Evolutionary conservation across 2,329 filamentous ascomycete species (phyloP), one percentile per base, ranked within the genome.

Genomic region (Arthrobotrys conoides): DNA sequence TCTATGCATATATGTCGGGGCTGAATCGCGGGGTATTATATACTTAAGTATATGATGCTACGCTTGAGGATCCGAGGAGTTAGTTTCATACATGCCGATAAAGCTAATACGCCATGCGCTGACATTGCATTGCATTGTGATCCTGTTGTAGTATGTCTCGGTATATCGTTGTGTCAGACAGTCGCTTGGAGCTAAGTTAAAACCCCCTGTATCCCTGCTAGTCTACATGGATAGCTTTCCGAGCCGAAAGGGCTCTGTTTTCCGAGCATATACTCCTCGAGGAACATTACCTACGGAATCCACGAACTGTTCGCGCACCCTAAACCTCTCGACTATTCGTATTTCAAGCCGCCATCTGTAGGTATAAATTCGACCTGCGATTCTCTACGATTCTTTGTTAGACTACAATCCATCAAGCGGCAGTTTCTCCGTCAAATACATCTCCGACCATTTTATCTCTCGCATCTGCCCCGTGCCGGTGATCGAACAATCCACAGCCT

Each of bases 401-500:
- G 9, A 10, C 14, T 59, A 61, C 36, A 61, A 16, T 16, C 57
- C 57, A 44, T 61, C 57, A 24, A 61, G 36, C 36, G 57, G 57
- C 1, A 61, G 22, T n/a, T 44, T 61, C 20, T 44, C 36, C 10
- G 9, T 14, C 12, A 24, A 8, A 24, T 61, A 27, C 0, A 61
- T 9, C 36, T 27, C 18, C 10, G 57, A 61, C 57, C 57, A 61
- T 18, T 22, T 30, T 9, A 61, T 3, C 57, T 41, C 36, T 5
- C 57, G 24, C 57, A 0, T 10, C 4, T 1, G 6, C 1, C 20
- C 57, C 10, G 12, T 27, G 12, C 20, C 9, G 18, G 18, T 27
- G 16, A 61, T 61, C 20, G 20, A 27, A 27, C 57, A 61, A 44
- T 38, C 36, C 5, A n/a, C 10, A n/a, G 57, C 57, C 20, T 61